These are phyloP conservation scores for Schizonepeta tenuifolia DNA, from an alignment of 257 asterid species.

Conservation along the genomic window DNA sequence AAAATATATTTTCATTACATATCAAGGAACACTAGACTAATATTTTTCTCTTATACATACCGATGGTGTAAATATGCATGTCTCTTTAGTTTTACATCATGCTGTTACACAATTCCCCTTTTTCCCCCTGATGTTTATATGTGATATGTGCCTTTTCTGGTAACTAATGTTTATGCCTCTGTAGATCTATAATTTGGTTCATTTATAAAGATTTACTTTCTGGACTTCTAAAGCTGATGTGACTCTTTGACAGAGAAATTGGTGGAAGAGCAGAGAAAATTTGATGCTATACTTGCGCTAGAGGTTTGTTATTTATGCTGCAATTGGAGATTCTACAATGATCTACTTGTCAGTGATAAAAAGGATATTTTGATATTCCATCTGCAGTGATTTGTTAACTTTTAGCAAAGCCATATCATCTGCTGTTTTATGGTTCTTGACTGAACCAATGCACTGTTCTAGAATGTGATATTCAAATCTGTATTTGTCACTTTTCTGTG, in stretches of 20 bases:
- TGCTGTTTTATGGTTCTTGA: constrained; percentile 11
- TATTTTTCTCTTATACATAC: not conserved
- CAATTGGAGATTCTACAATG: constrained; percentile 1
- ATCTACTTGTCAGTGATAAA: not conserved
- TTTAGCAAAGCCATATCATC: not conserved
- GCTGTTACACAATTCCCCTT: constrained; percentile 1
- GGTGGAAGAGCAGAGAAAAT: constrained; percentile 83
- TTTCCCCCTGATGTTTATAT: not conserved
- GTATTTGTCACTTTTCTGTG: not conserved
- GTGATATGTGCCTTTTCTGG: not conserved
- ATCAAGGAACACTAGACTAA: not conserved
- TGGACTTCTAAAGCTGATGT: constrained; percentile 42
- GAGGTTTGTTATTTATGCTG: constrained; percentile 63
- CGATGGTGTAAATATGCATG: constrained; percentile 2
- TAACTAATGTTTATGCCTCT: not conserved
- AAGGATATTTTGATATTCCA: constrained; percentile 2
- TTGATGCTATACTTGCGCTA: constrained; percentile 86
- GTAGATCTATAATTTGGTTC: not conserved
- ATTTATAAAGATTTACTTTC: constrained; percentile 25
- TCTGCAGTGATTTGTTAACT: not conserved
- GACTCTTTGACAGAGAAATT: constrained; percentile 65
- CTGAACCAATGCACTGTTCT: not conserved
- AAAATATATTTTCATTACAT: not conserved
- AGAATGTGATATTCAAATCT: not conserved
- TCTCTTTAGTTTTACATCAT: not conserved